These are phyloP conservation scores for Metschnikowia arizonensis DNA, from an alignment of 805 yeast genomes.

Conservation along the genomic window DNA sequence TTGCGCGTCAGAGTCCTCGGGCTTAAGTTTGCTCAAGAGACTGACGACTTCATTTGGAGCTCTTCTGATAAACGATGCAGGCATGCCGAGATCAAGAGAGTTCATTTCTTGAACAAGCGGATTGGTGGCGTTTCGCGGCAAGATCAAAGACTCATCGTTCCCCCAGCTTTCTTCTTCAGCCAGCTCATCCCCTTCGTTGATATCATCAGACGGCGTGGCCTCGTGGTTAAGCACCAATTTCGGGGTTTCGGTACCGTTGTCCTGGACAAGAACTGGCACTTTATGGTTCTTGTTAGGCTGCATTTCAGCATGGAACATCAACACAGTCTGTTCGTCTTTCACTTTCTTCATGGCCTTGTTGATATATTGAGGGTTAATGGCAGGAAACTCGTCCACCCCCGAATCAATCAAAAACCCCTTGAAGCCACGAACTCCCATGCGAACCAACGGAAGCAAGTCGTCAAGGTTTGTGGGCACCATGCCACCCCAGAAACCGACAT, in stretches of 20 bases:
- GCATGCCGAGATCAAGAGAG: constrained; percentile 34
- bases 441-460: constrained; percentile 68
- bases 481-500: constrained; percentile 97
- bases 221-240: constrained; percentile 23
- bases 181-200: constrained; percentile 13
- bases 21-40: constrained; percentile 21
- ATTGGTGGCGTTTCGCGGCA: constrained; percentile 1
- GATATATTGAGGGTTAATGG: constrained; percentile 62
- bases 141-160: constrained; percentile 6
- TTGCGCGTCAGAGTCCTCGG: constrained; percentile 24
- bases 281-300: constrained; percentile 37
- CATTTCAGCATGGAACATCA: constrained; percentile 95
- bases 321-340: constrained; percentile 58
- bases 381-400: constrained; percentile 96
- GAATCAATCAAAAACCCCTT: constrained; percentile 90
- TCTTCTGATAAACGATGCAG: constrained; percentile 36
- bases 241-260: constrained; percentile 23
- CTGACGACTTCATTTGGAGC: constrained; percentile 39
- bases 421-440: constrained; percentile 89
- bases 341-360: constrained; percentile 61
- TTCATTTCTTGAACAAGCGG: constrained; percentile 27
- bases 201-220: constrained; percentile 16
- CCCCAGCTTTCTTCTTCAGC: constrained; percentile 8
- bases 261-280: constrained; percentile 24
- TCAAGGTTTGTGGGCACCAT: constrained; percentile 72